These are phyloP conservation scores for Beauveria sp. DNA, from an alignment of 2,329 filamentous ascomycete genomes.

Conservation along the genomic window DNA sequence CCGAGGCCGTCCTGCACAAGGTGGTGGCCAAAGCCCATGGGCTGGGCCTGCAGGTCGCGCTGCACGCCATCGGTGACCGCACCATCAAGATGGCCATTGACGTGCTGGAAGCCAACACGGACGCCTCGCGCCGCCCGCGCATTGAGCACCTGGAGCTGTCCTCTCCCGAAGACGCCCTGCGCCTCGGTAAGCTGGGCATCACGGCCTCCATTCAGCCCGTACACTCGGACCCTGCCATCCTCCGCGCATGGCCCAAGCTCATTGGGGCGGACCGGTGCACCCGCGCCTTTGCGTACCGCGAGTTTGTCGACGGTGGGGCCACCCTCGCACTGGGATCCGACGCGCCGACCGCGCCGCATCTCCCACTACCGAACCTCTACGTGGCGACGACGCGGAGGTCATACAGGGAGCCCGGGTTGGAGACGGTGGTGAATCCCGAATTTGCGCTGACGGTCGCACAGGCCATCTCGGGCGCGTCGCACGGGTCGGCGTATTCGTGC, in stretches of 20 bases:
- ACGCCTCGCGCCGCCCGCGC: conserved; percentile 45
- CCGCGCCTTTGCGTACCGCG: conserved; percentile 52
- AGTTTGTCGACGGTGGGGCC: conserved; percentile 45
- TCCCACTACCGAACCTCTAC: conserved; percentile 44
- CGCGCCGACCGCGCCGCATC: conserved; percentile 46
- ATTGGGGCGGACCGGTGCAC: conserved; percentile 43
- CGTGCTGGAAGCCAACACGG: conserved; percentile 37
- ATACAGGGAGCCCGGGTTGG: conserved; percentile 37
- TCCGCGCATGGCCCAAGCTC: conserved; percentile 47
- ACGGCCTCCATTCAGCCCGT: conserved; percentile 50
- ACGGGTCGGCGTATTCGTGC: conserved; percentile 49
- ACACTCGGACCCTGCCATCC: conserved; percentile 48
- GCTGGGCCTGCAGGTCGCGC: conserved; percentile 50
- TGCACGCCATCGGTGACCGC: conserved; percentile 59
- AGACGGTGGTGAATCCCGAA: conserved; percentile 40
- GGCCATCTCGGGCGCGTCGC: conserved; percentile 45
- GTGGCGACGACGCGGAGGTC: conserved; percentile 48
- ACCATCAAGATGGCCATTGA: conserved; percentile 52
- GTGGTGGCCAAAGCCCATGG: conserved; percentile 47
- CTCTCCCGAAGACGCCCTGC: conserved; percentile 42
- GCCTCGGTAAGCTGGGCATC: conserved; percentile 48
- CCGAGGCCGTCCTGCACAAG: conserved; percentile 39
- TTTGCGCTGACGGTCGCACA: conserved; percentile 47
- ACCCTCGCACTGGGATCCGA: conserved; percentile 46
- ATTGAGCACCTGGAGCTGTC: conserved; percentile 60